A percentile compares a stretch with the other conserved stretches of the same genome.
Conservation (phyloP, 768 basidiomycete species). For the Lentinus tigrinus region DNA sequence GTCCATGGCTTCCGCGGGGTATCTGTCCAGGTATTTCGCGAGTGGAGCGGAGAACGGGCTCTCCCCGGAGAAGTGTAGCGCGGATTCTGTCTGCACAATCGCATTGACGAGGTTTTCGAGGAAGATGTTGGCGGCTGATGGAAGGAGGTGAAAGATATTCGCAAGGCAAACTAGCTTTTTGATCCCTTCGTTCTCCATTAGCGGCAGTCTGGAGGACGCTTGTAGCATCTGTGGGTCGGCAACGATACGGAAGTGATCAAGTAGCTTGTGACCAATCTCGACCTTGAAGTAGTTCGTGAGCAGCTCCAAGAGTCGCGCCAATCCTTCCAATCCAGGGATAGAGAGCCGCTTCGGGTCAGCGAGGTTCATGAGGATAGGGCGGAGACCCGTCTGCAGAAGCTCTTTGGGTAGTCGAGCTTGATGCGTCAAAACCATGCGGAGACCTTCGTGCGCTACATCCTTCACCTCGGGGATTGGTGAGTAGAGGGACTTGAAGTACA, state of each 20-base stretch:
- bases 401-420: conserved; percentile 94
- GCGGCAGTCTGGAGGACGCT: conserved; percentile 74
- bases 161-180: conserved; percentile 92
- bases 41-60: conserved; percentile 94
- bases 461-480: conserved; percentile 89
- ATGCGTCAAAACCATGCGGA: conserved; percentile 83
- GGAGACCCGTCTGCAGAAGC: conserved; percentile 88
- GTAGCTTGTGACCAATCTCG: conserved; percentile 94
- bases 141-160: conserved; percentile 96
- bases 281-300: conserved; percentile 99
- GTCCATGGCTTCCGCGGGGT: conserved; percentile 80
- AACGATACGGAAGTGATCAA: conserved; percentile 93
- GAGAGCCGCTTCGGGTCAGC: conserved; percentile 94
- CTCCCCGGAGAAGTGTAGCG: conserved; percentile 84
- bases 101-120: conserved; percentile 83
- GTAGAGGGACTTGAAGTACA: conserved; percentile 98
- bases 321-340: conserved; percentile 87
- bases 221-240: conserved; percentile 86
- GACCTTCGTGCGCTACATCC: conserved; percentile 91
- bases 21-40: conserved; percentile 88
- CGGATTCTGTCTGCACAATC: conserved; percentile 89
- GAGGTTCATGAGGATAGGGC: conserved; percentile 96
- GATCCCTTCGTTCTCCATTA: conserved; percentile 87
- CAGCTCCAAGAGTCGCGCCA: conserved; percentile 90
- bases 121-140: conserved; percentile 90